Evolutionary conservation across 1,284 basidiomycete species (phyloP), one percentile per base, ranked within the genome.

Genomic region (Phellinidium pouzarii): DNA sequence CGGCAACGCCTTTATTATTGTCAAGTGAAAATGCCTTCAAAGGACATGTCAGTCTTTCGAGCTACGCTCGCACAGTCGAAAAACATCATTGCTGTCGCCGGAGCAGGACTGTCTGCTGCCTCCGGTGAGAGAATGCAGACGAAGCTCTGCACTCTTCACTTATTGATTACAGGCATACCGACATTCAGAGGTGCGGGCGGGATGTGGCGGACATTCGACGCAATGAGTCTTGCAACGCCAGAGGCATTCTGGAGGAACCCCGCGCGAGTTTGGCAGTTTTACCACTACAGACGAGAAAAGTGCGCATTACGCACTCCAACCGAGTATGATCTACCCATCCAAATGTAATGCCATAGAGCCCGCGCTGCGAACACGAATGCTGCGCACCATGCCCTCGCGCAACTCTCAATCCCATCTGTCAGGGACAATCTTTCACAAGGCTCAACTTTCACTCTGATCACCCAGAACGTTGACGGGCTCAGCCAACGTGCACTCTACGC

Each of bases 391-490:
- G 72, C 75, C 3, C 63, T 85, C 3, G 77, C 80, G 4, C 52
- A 60, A 44, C 68, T 82, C 52, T 74, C 75, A 34, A 53, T 74
- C 31, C 69, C 73, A 3, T 61, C 61, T 17, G 56, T 70, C 43
- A 66, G 70, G 53, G 48, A 68, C 11, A 60, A 56, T 20, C 66
- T 75, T 19, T 69, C 70, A 1, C 74, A 75, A 7, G 62, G 60
- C 19, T 68, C 76, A 5, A 71, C 67, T 8, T 78, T 81, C 61
- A 73, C 75, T 3, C 70, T 83, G 29, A 72, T 84, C 52, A 84
- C 82, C 9, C 82, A 85, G 62, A 85, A 86, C 60, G 78, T 86
- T 25, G 83, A 86, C 58, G 77, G 79, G 3, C 71, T 85, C 9
- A 79, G 76, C 57, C 53, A 53, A n/a, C 60, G 68, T 25, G 73